These are phyloP conservation scores for Colletotrichum plurivorum DNA, from an alignment of 2,329 filamentous ascomycete genomes.

Conservation along the genomic window DNA sequence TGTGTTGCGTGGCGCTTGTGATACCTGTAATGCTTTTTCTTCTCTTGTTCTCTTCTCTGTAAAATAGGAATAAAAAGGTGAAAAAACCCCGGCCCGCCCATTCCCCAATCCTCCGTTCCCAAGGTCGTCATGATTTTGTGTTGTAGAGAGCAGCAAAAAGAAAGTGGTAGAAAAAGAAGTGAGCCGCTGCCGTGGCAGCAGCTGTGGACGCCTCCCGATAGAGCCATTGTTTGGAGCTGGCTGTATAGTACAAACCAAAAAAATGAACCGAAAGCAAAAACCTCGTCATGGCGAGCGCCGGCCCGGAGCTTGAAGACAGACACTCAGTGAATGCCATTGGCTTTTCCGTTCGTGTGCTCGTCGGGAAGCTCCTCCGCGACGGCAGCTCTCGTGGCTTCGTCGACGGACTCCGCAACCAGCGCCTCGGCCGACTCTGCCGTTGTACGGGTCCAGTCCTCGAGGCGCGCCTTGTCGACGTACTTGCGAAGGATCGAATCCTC, in stretches of 20 bases:
- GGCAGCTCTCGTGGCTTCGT: conserved; percentile 44
- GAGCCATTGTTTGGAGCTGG: background rate
- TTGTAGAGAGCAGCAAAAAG: conserved; percentile 10
- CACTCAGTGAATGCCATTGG: conserved; percentile 35
- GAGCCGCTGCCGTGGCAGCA: conserved; percentile 8
- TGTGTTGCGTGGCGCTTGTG: background rate
- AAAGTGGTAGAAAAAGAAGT: conserved; percentile 5
- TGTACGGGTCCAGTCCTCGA: conserved; percentile 76
- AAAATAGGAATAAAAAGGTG: background rate
- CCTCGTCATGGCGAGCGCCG: background rate
- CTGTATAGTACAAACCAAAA: conserved; percentile 15
- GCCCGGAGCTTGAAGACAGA: background rate
- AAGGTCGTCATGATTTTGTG: conserved; percentile 23
- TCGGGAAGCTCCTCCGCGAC: conserved; percentile 17
- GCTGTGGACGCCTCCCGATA: conserved; percentile 8
- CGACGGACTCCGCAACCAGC: conserved; percentile 50
- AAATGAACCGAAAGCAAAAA: conserved; percentile 5
- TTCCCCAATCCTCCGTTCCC: conserved; percentile 15
- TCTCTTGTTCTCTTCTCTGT: conserved; percentile 15
- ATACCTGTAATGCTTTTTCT: conserved; percentile 12
- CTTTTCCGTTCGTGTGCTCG: conserved; percentile 36
- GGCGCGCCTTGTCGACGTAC: conserved; percentile 76
- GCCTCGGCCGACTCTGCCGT: conserved; percentile 55
- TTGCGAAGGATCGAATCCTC: conserved; percentile 78
- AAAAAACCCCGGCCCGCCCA: background rate